Percentiles rank a stretch among this genome's conserved stretches.
Evolutionary conservation across 331 rosid genomes (phyloP).

Genomic region (Malus hybrid): DNA sequence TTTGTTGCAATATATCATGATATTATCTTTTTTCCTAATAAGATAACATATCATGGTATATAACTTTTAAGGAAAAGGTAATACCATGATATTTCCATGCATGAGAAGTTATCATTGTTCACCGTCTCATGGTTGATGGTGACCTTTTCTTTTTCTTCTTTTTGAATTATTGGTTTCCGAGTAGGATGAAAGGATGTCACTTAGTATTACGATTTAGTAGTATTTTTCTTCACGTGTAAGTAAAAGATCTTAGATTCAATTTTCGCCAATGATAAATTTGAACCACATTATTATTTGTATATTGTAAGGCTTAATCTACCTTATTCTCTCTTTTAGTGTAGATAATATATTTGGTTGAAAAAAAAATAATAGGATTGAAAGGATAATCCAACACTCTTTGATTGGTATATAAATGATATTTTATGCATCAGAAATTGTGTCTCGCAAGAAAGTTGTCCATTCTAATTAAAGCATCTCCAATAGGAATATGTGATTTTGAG

Average conservation of each 20-base stretch:
- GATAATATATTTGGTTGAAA: too few species aligned
- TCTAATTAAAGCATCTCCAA: not conserved
- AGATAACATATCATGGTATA: too few species aligned
- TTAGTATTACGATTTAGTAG: too few species aligned
- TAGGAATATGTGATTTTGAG: too few species aligned
- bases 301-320: too few species aligned
- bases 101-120: not conserved
- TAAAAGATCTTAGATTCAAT: fast-evolving
- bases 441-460: not conserved
- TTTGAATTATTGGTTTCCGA: not conserved
- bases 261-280: fast-evolving
- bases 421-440: constrained; percentile 3
- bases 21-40: not conserved
- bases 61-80: too few species aligned
- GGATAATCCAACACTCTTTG: too few species aligned
- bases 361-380: too few species aligned
- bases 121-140: too few species aligned
- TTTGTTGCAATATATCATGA: not conserved
- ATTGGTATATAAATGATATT: not conserved
- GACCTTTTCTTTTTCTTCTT: not conserved
- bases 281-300: too few species aligned
- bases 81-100: not conserved
- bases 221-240: fast-evolving
- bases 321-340: fast-evolving
- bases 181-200: too few species aligned